Conservation (phyloP, 2,329 filamentous ascomycete species). For the Beauveria caledonica region DNA sequence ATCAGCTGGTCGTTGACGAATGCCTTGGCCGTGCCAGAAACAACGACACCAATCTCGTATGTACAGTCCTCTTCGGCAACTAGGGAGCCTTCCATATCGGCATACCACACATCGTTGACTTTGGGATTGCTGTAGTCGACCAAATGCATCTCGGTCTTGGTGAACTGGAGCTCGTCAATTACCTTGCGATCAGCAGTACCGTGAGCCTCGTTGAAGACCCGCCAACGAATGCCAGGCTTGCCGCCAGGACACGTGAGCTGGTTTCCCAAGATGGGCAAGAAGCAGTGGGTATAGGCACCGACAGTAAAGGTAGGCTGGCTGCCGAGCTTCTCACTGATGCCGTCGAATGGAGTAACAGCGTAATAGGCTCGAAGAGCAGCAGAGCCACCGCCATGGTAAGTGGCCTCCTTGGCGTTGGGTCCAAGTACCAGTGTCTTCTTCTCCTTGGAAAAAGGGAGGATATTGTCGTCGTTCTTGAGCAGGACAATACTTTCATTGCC, state of each 20-base stretch:
- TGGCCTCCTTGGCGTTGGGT: conserved; percentile 48
- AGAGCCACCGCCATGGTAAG: conserved; percentile 57
- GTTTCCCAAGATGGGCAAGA: conserved; percentile 50
- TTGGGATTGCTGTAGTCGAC: conserved; percentile 46
- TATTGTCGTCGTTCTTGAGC: conserved; percentile 59
- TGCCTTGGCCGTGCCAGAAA: conserved; percentile 57
- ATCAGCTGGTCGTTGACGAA: conserved; percentile 54
- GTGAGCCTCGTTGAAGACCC: conserved; percentile 52
- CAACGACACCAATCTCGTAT: conserved; percentile 59
- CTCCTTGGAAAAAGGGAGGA: conserved; percentile 56
- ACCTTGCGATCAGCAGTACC: conserved; percentile 35
- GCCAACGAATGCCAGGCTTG: conserved; percentile 51
- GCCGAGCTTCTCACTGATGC: conserved; percentile 49
- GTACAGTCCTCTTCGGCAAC: conserved; percentile 51
- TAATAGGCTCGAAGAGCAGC: conserved; percentile 54
- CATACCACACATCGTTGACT: conserved; percentile 48
- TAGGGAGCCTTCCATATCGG: conserved; percentile 52
- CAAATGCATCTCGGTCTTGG: conserved; percentile 41
- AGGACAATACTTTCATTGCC: conserved; percentile 65
- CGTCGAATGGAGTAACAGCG: conserved; percentile 64
- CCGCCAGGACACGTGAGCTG: conserved; percentile 44
- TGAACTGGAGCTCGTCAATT: conserved; percentile 41
- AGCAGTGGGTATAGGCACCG: conserved; percentile 57
- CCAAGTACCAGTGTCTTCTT: conserved; percentile 52
- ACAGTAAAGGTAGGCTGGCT: conserved; percentile 42